Evolutionary conservation across 108 stramenopile genomes (phyloP), one percentile per base, ranked within the genome.

Genomic region (Bacterosira constricta): DNA sequence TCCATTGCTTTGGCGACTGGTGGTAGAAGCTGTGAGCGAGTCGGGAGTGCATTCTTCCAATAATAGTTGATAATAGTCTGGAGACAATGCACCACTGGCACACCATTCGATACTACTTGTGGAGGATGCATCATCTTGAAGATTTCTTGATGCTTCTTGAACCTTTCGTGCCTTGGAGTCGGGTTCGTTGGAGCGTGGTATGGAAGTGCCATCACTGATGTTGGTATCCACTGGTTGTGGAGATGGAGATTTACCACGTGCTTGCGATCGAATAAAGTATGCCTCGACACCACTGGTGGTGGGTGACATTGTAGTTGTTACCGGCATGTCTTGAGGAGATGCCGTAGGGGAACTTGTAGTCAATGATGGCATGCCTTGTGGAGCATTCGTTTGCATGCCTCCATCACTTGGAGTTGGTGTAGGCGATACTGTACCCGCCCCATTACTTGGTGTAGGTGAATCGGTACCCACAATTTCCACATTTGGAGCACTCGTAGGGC

Each of bases 21-120:
- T 42, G 11, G 34, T 35, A 13, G 72, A 27, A 23, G 3, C 12
- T 29, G 38, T 35, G 26, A 27, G 20, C n/a, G 31, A 4, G 46
- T 64, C 55, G 27, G 62, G 50, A 0, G 46, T 58, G 54, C 77
- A 78, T 27, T 62, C 63, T 35, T 63, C 63, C 37, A 78, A 55
- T 20, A 78, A 15, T 2, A 78, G 57, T 32, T 69, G 77, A 34
- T 69, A 78, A 46, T 78, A 71, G 56, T 69, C 69, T 32, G 77
- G 77, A 8, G 77, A 66, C 15, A 78, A 56, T 2, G 77, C 77
- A 25, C 77, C 77, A n/a, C 69, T 58, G 41, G 50, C 58, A 44
- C 77, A 78, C 77, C 77, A 78, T 32, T 53, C 64, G 12, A 38
- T 25, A 5, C 13, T 32, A 56, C 29, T 13, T 56, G 9, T n/a